These are phyloP conservation scores for Anaeromyces robustus DNA, from an alignment of 192 early-diverging fungal species.

Conservation along the genomic window DNA sequence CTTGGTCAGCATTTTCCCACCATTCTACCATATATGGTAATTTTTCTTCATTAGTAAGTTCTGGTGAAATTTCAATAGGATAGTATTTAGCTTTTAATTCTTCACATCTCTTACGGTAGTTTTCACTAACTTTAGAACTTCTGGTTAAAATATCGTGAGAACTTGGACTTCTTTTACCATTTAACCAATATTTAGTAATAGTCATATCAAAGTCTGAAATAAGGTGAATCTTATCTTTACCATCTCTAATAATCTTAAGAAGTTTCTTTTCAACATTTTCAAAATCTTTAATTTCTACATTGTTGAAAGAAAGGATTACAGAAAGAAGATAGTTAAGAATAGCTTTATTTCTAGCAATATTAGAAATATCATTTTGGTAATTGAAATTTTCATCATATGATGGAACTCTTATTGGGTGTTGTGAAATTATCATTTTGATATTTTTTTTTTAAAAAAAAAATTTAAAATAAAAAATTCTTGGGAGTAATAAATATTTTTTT, in stretches of 20 bases:
- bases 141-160: slow-evolving; percentile 11
- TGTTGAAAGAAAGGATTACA: background rate
- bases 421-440: background rate
- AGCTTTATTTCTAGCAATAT: background rate
- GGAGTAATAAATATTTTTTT: no score
- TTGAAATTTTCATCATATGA: background rate
- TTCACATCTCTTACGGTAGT: slow-evolving; percentile 7
- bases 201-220: slow-evolving; percentile 65
- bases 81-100: slow-evolving; percentile 46
- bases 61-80: slow-evolving; percentile 46
- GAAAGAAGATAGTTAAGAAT: background rate
- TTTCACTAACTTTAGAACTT: slow-evolving; percentile 1
- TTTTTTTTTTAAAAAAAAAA: background rate
- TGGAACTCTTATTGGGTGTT: background rate
- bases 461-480: no score
- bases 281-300: slow-evolving; percentile 14
- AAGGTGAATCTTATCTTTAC: slow-evolving; percentile 29
- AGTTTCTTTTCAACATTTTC: slow-evolving; percentile 20
- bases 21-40: slow-evolving; percentile 51
- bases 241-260: slow-evolving; percentile 25
- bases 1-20: slow-evolving; percentile 47
- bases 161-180: slow-evolving; percentile 17
- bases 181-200: slow-evolving; percentile 31
- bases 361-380: background rate
- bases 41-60: slow-evolving; percentile 32